Percentiles rank a stretch among this genome's conserved stretches.
These are phyloP conservation scores for Suillus occidentalis DNA, from an alignment of 768 basidiomycete genomes.

Conservation along the genomic window DNA sequence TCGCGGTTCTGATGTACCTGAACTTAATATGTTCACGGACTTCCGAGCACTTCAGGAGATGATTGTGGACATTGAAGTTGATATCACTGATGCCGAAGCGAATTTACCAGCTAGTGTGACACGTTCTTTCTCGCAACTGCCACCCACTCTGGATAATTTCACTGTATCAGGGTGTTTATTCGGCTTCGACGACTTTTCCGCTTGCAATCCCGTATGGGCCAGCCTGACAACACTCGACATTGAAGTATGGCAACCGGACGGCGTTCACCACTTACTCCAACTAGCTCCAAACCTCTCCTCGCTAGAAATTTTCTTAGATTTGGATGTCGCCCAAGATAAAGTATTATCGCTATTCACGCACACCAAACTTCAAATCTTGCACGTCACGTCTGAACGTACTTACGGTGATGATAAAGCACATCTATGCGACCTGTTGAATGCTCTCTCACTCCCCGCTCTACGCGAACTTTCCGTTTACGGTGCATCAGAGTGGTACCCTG, in stretches of 20 bases:
- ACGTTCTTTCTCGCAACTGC: background rate
- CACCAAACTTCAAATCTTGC: background rate
- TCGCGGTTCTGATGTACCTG: background rate
- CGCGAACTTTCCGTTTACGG: background rate
- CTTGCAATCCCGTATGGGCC: background rate
- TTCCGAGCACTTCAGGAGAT: background rate
- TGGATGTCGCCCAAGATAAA: background rate
- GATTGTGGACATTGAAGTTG: rapidly evolving
- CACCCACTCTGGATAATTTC: background rate
- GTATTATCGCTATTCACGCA: background rate
- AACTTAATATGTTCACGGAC: background rate
- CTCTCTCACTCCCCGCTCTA: background rate
- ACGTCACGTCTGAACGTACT: background rate
- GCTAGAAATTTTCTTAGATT: rapidly evolving
- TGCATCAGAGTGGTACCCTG: background rate
- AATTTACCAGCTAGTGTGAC: background rate
- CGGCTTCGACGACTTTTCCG: background rate
- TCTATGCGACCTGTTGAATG: background rate
- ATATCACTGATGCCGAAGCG: rapidly evolving
- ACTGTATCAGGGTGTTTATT: background rate
- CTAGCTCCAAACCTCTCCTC: background rate
- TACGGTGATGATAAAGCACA: background rate
- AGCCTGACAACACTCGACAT: background rate
- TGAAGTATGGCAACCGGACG: background rate
- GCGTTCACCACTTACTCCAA: background rate